Percentiles rank a stretch among this genome's conserved stretches.
These are phyloP conservation scores for Dothideomycetidae sp. DNA, from an alignment of 2,329 filamentous ascomycete species.

Conservation along the genomic window DNA sequence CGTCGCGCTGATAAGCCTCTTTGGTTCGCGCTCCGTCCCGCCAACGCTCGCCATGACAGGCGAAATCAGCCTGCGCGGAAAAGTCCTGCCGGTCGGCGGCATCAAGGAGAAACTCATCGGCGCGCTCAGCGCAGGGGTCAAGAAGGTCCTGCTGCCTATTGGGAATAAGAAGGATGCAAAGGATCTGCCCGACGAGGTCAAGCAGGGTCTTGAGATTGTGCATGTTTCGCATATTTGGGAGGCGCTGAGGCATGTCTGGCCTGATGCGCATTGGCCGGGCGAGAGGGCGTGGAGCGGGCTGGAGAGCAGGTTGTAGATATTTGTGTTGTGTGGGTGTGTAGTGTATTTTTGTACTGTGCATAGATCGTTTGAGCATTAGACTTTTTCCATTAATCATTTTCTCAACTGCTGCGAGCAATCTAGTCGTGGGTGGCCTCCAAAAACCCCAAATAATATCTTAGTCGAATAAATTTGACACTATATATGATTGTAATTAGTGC, in stretches of 20 bases:
- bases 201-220: slow-evolving; percentile 71
- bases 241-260: slow-evolving; percentile 82
- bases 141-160: slow-evolving; percentile 76
- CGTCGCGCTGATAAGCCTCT: slow-evolving; percentile 80
- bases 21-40: slow-evolving; percentile 71
- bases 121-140: slow-evolving; percentile 80
- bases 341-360: no score
- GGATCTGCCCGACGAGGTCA: slow-evolving; percentile 82
- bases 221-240: slow-evolving; percentile 91
- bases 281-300: slow-evolving; percentile 54
- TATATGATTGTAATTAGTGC: neutral
- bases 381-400: no score
- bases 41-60: slow-evolving; percentile 92
- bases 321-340: no score
- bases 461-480: no score
- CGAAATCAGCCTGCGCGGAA: slow-evolving; percentile 65
- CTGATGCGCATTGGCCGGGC: slow-evolving; percentile 70
- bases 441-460: no score
- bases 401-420: no score
- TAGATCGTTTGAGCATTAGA: no score
- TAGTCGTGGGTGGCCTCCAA: no score
- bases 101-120: slow-evolving; percentile 99
- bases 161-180: slow-evolving; percentile 86
- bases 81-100: slow-evolving; percentile 85
- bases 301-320: slow-evolving; percentile 57